phyloP scores from a whole-genome alignment of 1,284 basidiomycete species.

The Caloboletus inedulis region DNA sequence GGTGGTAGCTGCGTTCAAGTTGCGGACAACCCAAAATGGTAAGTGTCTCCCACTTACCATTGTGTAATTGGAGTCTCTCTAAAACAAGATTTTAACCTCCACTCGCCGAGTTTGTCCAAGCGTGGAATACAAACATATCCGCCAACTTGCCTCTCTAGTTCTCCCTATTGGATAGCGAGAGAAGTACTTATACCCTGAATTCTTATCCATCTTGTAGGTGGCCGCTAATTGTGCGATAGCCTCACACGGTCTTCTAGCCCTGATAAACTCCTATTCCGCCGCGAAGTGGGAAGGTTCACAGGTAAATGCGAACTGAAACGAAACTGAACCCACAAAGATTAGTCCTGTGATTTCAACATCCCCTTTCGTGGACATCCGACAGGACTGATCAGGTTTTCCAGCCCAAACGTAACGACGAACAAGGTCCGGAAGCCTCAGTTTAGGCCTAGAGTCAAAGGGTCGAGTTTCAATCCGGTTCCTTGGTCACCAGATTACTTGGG shows the following conservation, averaged over 20 bases:
- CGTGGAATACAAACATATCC: neutral
- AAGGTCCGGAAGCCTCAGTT: neutral
- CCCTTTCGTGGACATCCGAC: neutral
- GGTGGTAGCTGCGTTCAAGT: neutral
- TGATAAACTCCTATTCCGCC: neutral
- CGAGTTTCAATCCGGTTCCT: neutral
- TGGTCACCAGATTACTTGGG: neutral
- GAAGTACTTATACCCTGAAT: neutral
- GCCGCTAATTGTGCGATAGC: neutral
- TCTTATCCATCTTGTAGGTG: neutral
- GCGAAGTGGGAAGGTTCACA: conserved; percentile 1
- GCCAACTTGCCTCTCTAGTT: neutral
- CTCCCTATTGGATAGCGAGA: neutral
- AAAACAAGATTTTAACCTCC: neutral
- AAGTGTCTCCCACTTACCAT: neutral
- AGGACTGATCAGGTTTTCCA: neutral
- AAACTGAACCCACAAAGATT: neutral
- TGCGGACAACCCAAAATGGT: conserved; percentile 13
- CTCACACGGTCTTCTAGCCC: neutral
- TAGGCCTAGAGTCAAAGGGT: neutral
- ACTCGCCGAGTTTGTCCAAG: neutral
- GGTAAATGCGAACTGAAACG: neutral
- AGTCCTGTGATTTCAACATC: neutral
- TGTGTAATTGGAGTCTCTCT: neutral
- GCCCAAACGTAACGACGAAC: neutral